These are phyloP conservation scores for Dioscorea cayenensis DNA, from an alignment of 116 monocot genomes.

Conservation along the genomic window DNA sequence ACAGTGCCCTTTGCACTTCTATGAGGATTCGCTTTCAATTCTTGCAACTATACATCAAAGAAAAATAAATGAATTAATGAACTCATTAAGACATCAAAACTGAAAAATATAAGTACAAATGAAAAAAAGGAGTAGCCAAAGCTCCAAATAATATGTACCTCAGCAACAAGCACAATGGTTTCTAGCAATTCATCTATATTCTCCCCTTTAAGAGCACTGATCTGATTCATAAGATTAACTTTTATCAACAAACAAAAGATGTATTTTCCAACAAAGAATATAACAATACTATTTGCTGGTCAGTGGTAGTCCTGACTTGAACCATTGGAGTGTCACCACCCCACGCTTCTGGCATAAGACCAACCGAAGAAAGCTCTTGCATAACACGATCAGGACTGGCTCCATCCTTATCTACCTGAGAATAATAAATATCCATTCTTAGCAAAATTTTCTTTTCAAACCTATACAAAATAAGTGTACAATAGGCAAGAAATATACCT, in stretches of 20 bases:
- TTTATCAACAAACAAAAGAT: not conserved
- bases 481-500: constrained; percentile 31
- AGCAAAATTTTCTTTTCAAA: not conserved
- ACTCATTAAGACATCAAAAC: not conserved
- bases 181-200: constrained; percentile 92
- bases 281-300: not conserved
- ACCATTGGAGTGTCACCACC: constrained; percentile 94
- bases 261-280: constrained; percentile 9
- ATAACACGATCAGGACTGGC: constrained; percentile 86
- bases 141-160: constrained; percentile 31
- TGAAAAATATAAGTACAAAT: not conserved
- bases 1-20: constrained; percentile 95
- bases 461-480: not conserved
- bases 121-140: not conserved
- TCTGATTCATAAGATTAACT: constrained; percentile 34
- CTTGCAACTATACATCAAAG: constrained; percentile 69
- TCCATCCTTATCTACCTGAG: constrained; percentile 94
- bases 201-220: constrained; percentile 92
- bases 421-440: not conserved
- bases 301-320: constrained; percentile 44
- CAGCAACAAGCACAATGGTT: constrained; percentile 92
- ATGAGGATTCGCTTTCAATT: constrained; percentile 92
- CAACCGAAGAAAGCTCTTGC: constrained; percentile 95
- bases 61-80: constrained; percentile 1
- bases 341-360: constrained; percentile 93